Conservation (phyloP, 768 basidiomycete species). For the Rhizopogon salebrosus region DNA sequence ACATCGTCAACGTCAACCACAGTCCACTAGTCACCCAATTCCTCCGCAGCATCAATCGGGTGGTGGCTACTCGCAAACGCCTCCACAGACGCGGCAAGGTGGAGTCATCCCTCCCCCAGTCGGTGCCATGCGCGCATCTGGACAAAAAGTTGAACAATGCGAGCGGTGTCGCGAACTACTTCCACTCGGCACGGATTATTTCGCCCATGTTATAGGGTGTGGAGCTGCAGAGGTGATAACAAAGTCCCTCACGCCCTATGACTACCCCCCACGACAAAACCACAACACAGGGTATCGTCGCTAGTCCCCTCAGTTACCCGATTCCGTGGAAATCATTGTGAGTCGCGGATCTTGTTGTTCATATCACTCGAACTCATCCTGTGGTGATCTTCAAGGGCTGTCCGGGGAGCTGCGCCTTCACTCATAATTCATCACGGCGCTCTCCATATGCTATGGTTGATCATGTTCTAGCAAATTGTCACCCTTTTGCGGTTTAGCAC, state of each 20-base stretch:
- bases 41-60: background rate
- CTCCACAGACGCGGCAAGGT: background rate
- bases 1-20: background rate
- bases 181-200: slow-evolving; percentile 5
- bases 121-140: background rate
- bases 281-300: too few relatives aligned
- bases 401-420: background rate
- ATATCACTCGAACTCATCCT: background rate
- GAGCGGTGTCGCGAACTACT: slow-evolving; percentile 11
- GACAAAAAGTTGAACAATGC: slow-evolving; percentile 1
- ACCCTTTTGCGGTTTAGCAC: background rate
- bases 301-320: background rate
- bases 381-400: background rate
- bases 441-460: background rate
- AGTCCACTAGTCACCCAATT: background rate
- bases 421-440: background rate
- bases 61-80: background rate
- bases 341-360: background rate
- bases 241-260: slow-evolving; percentile 10
- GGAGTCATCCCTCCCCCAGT: slow-evolving; percentile 3
- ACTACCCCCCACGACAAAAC: background rate
- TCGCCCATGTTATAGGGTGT: slow-evolving; percentile 10
- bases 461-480: background rate
- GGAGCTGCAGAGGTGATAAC: slow-evolving; percentile 9
- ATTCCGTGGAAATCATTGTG: background rate